phyloP scores from a whole-genome alignment of 352 stramenopile genomes.

The Globisporangium solare region DNA sequence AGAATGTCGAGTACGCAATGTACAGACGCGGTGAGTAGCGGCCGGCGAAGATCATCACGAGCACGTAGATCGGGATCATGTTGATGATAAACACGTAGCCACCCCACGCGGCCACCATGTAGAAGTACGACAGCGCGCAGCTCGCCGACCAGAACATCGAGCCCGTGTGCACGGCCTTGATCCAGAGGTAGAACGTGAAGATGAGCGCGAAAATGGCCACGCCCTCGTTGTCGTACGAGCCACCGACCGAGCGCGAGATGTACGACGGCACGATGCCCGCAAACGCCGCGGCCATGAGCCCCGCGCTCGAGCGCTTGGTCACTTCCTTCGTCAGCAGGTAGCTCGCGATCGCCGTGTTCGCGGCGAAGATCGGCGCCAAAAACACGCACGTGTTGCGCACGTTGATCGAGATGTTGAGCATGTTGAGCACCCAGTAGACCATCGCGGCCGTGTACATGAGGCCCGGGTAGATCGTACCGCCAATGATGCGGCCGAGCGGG shows the following conservation, averaged over 20 bases:
- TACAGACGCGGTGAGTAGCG: conserved; percentile 94
- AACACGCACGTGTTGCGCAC: conserved; percentile 92
- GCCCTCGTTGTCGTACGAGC: conserved; percentile 98
- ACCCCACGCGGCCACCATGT: conserved; percentile 96
- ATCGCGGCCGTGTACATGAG: conserved; percentile 89
- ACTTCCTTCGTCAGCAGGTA: conserved; percentile 91
- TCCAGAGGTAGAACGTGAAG: conserved; percentile 97
- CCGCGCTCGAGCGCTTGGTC: conserved; percentile 84
- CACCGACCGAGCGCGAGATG: conserved; percentile 94
- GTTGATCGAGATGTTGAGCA: conserved; percentile 91
- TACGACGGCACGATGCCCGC: conserved; percentile 97
- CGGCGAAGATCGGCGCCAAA: conserved; percentile 87
- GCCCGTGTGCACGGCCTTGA: conserved; percentile 89
- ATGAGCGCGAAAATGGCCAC: conserved; percentile 98
- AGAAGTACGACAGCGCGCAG: conserved; percentile 94
- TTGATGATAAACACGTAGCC: conserved; percentile 99
- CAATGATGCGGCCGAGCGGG: conserved; percentile 90
- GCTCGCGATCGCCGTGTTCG: conserved; percentile 83
- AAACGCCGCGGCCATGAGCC: conserved; percentile 90
- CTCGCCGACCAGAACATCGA: conserved; percentile 82
- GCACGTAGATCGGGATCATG: conserved; percentile 96
- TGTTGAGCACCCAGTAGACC: conserved; percentile 88
- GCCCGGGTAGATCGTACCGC: conserved; percentile 92
- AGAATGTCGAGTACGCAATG: conserved; percentile 97
- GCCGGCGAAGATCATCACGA: conserved; percentile 91